Evolutionary conservation across 2,329 filamentous ascomycete genomes (phyloP).

Genomic region (Calonectria hongkongensis): DNA sequence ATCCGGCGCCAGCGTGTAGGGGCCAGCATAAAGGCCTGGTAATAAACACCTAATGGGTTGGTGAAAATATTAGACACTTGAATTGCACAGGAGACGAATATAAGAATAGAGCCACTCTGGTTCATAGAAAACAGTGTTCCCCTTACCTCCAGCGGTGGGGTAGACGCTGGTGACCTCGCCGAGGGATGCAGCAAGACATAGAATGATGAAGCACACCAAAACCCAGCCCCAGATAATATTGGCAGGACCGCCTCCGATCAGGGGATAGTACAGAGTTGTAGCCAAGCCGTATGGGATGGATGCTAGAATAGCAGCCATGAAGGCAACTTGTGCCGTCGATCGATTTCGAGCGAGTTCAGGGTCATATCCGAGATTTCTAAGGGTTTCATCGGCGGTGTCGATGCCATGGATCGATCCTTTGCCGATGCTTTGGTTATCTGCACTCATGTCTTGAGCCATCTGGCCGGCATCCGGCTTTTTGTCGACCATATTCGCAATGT

Average conservation of each 20-base stretch:
- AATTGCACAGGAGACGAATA: neutral
- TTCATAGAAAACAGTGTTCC: neutral
- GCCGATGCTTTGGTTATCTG: neutral
- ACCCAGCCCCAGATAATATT: conserved; percentile 28
- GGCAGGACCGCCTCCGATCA: conserved; percentile 21
- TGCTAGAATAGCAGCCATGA: conserved; percentile 23
- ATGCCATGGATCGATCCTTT: neutral
- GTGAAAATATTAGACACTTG: neutral
- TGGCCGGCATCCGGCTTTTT: neutral
- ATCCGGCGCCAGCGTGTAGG: conserved; percentile 76
- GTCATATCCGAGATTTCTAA: conserved; percentile 20
- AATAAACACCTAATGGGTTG: conserved; percentile 65
- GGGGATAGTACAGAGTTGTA: conserved; percentile 15
- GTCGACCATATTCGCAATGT: neutral
- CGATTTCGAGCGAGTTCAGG: conserved; percentile 24
- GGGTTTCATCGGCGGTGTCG: conserved; percentile 13
- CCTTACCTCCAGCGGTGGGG: conserved; percentile 31
- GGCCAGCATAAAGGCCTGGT: conserved; percentile 85
- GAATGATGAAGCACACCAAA: neutral
- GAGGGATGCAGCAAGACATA: conserved; percentile 24
- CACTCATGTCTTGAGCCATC: neutral
- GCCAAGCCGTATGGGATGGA: conserved; percentile 24
- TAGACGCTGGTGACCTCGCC: conserved; percentile 25
- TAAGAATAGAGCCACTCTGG: neutral
- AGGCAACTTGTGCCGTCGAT: conserved; percentile 20